Base-by-base conservation (phyloP, 768 basidiomycete species). In the Vararia minispora region DNA sequence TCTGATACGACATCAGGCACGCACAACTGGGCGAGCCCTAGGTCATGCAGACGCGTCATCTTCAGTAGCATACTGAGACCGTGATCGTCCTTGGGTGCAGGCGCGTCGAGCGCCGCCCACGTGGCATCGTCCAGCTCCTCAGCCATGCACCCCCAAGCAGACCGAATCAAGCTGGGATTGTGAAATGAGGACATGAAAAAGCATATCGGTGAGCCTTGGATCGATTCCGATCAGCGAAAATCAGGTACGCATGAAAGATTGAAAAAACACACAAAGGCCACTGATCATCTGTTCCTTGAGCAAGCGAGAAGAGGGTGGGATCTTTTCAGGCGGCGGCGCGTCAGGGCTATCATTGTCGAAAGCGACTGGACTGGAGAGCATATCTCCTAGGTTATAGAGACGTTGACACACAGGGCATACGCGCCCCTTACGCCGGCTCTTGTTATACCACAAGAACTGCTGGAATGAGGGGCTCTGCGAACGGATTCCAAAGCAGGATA, bases 401-500 rank as follows among this genome's bases (percentile, higher is more conserved):
- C 85, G 61, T 53, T 76, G 72, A 51, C 86, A 89, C 1, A 81
- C 71, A 2, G 86, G 85, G 49, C 86, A 89, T 36, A 88, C 68
- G 20, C 86, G 74, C 38, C 76, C 71, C 8, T 64, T 69, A 5
- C 67, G 56, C 2, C 86, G 71, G 52, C 80, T 85, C 59, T 85
- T 85, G 63, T 89, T 89, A 51, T 88, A 87, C 84, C 84, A 88
- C 10, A 87, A 48, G 8, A 82, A 75, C 83, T 84, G 44, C 16
- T 30, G 24, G n/a, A 6, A 16, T 30, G 16, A n/a, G 27, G 13
- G 29, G 26, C 29, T 26, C 5, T 22, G 18, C 29, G 12, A 18
- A 28, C 10, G 33, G 17, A 9, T 12, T n/a, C 8, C 16, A 29
- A 6, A n/a, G 9, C n/a, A 45, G 16, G 13, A 40, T 22, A 17